phyloP scores from a whole-genome alignment of 768 basidiomycete species.

The Mycena metata region DNA sequence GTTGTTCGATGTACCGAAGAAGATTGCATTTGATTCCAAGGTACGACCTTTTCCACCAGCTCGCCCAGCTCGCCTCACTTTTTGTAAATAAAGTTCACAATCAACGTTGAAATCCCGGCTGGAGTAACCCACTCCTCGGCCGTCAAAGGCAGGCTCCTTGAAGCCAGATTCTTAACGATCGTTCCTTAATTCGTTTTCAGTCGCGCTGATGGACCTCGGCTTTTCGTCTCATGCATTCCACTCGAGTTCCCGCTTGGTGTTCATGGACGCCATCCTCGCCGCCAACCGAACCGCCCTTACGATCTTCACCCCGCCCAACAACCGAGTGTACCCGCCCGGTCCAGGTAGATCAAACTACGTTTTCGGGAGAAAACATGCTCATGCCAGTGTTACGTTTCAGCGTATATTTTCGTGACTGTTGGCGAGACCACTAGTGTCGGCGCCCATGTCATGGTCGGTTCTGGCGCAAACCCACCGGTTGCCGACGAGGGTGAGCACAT shows the following conservation, averaged over 20 bases:
- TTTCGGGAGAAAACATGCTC: too few species aligned
- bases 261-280: slow-evolving; percentile 45
- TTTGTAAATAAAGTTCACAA: too few species aligned
- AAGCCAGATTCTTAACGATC: too few species aligned
- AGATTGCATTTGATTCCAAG: slow-evolving; percentile 45
- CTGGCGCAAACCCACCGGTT: slow-evolving; percentile 34
- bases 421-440: slow-evolving; percentile 42
- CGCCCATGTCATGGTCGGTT: slow-evolving; percentile 42
- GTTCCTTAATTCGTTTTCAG: slow-evolving; percentile 26
- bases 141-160: slow-evolving; percentile 17
- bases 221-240: slow-evolving; percentile 52
- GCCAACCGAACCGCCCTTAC: slow-evolving; percentile 46
- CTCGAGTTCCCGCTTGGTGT: slow-evolving; percentile 47
- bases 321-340: slow-evolving; percentile 48
- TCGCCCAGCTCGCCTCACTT: too few species aligned
- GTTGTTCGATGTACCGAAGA: slow-evolving; percentile 41
- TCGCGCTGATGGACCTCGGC: slow-evolving; percentile 49
- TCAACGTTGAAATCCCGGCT: slow-evolving; percentile 47
- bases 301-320: slow-evolving; percentile 51
- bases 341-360: too few species aligned
- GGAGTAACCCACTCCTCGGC: slow-evolving; percentile 21
- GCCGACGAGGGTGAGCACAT: slow-evolving; percentile 27
- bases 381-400: too few species aligned
- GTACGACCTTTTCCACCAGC: too few species aligned
- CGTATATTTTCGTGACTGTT: slow-evolving; percentile 46